Conservation (phyloP, 2,329 filamentous ascomycete species). For the Aspergillus hortae region DNA sequence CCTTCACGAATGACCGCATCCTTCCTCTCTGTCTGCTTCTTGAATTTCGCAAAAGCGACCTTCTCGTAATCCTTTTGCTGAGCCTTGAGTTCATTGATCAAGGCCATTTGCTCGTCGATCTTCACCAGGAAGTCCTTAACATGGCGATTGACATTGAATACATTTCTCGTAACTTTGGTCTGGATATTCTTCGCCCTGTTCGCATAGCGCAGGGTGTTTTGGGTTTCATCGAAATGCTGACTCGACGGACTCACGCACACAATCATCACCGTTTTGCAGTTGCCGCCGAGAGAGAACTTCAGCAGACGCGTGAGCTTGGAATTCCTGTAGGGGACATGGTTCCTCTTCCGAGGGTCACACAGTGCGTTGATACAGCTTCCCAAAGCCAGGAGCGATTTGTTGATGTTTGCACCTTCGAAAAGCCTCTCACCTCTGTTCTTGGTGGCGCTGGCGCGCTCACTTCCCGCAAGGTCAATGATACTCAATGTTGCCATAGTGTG, state of each 20-base stretch:
- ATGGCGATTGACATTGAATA: slow-evolving; percentile 98
- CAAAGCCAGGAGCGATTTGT: slow-evolving; percentile 91
- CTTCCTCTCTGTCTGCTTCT: slow-evolving; percentile 83
- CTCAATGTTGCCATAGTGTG: slow-evolving; percentile 98
- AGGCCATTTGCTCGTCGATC: slow-evolving; percentile 96
- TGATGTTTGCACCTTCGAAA: slow-evolving; percentile 96
- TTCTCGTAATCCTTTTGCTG: slow-evolving; percentile 88
- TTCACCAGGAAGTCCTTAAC: slow-evolving; percentile 99
- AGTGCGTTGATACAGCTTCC: slow-evolving; percentile 98
- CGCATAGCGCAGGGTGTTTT: slow-evolving; percentile 95
- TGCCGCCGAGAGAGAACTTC: slow-evolving; percentile 95
- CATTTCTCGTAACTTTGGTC: slow-evolving; percentile 98
- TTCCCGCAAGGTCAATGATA: slow-evolving; percentile 96
- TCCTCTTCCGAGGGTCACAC: slow-evolving; percentile 85
- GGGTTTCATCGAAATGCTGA: slow-evolving; percentile 94
- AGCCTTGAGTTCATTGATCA: slow-evolving; percentile 92
- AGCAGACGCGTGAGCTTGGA: slow-evolving; percentile 93
- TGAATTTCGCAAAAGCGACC: slow-evolving; percentile 80
- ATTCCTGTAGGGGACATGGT: slow-evolving; percentile 95
- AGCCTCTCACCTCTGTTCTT: slow-evolving; percentile 92
- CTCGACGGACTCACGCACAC: slow-evolving; percentile 97
- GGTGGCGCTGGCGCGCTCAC: slow-evolving; percentile 91
- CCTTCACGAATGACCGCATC: slow-evolving; percentile 73
- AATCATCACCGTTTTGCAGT: slow-evolving; percentile 99
- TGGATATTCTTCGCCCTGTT: slow-evolving; percentile 99